Evolutionary conservation across 164 flowering plant species (phyloP).

Genomic region (Litsea cubeba): DNA sequence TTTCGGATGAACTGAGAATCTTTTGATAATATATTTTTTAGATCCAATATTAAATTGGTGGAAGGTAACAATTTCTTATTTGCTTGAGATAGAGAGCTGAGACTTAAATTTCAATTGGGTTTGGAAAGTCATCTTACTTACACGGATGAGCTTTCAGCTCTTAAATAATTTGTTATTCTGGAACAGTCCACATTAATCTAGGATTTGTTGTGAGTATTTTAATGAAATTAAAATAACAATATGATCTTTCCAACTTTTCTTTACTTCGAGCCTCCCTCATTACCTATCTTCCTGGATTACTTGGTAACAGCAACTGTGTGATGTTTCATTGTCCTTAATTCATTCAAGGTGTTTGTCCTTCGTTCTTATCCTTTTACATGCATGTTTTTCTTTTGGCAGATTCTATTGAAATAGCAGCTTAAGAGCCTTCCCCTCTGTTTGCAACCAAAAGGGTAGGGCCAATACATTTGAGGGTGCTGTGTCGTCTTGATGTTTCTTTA

Average conservation of each 20-base stretch:
- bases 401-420: background rate
- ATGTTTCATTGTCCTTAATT: background rate
- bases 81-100: background rate
- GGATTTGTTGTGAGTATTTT: too few relatives aligned
- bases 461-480: background rate
- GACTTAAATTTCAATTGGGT: background rate
- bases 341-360: background rate
- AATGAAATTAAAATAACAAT: too few relatives aligned
- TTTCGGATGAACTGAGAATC: background rate
- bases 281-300: background rate
- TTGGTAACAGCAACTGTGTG: background rate
- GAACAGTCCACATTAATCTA: background rate
- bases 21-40: background rate
- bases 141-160: background rate
- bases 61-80: background rate
- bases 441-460: background rate
- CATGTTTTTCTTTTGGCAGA: background rate
- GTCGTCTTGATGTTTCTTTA: too few relatives aligned
- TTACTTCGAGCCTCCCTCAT: background rate
- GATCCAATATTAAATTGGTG: background rate
- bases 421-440: constrained; percentile 12
- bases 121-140: background rate
- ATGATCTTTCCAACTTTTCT: background rate
- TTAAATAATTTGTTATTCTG: background rate
- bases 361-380: background rate